Conservation (phyloP, 2,329 filamentous ascomycete species). For the Pseudocercospora fijiensis region DNA sequence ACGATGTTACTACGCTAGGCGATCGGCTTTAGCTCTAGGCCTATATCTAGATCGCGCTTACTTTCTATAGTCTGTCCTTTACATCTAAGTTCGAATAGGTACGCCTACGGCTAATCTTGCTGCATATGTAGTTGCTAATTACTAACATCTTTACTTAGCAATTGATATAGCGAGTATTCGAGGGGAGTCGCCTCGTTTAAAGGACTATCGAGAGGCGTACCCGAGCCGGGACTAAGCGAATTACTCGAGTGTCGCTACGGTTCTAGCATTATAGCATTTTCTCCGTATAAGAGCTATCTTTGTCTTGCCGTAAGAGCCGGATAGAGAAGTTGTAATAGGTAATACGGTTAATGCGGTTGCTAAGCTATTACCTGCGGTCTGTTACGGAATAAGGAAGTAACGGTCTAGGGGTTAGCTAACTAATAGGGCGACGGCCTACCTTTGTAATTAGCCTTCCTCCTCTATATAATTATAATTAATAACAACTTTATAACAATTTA, state of each 20-base stretch:
- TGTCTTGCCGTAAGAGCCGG: conserved; percentile 5
- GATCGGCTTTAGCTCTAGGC: conserved; percentile 19
- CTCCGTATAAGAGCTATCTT: neutral
- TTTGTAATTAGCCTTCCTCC: too few relatives aligned
- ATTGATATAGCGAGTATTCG: conserved; percentile 1
- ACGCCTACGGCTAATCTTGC: conserved; percentile 11
- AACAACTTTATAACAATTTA: too few relatives aligned
- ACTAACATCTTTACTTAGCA: neutral
- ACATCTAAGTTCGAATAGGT: conserved; percentile 1
- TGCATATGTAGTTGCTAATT: neutral
- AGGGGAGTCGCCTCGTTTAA: conserved; percentile 14
- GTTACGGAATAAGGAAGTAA: too few relatives aligned
- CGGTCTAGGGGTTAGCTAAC: too few relatives aligned
- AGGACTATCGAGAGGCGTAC: conserved; percentile 6
- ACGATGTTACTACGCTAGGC: conserved; percentile 20
- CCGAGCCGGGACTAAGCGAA: conserved; percentile 12
- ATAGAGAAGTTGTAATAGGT: neutral
- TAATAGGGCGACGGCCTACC: too few relatives aligned
- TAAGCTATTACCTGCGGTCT: conserved; percentile 5
- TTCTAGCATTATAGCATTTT: conserved; percentile 13
- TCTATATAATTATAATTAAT: too few relatives aligned
- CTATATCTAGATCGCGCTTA: conserved; percentile 14
- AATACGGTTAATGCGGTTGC: neutral
- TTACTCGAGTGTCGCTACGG: conserved; percentile 11
- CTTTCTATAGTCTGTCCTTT: neutral